These are phyloP conservation scores for Apophysomyces variabilis DNA, from an alignment of 371 early-diverging fungal species.

Conservation along the genomic window DNA sequence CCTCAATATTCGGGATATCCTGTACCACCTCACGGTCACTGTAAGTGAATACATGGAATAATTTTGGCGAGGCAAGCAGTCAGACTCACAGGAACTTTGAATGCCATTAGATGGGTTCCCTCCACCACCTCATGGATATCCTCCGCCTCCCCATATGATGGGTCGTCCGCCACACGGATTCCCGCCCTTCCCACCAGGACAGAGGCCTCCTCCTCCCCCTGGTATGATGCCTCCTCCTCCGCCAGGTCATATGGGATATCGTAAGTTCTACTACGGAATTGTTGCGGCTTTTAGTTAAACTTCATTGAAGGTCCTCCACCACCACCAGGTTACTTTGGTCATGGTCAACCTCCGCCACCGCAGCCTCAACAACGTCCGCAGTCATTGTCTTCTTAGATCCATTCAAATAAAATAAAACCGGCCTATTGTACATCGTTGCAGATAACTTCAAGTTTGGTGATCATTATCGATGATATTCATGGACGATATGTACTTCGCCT, in stretches of 20 bases:
- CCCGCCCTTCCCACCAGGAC: constrained; percentile 47
- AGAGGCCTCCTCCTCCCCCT: constrained; percentile 44
- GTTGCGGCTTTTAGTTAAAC: background rate
- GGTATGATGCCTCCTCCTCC: constrained; percentile 44
- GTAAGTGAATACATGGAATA: constrained; percentile 12
- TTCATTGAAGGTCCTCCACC: background rate
- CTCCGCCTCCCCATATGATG: constrained; percentile 53
- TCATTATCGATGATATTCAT: no score
- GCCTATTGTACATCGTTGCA: no score
- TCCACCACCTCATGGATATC: constrained; percentile 31
- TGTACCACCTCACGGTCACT: constrained; percentile 39
- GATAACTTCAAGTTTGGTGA: no score
- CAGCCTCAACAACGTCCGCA: constrained; percentile 8
- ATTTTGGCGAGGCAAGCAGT: background rate
- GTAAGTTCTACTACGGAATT: background rate
- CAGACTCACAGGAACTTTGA: background rate
- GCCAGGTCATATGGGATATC: constrained; percentile 7
- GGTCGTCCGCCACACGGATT: constrained; percentile 52
- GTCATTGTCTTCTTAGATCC: constrained; percentile 2
- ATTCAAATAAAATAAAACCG: background rate
- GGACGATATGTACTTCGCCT: no score
- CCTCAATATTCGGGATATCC: constrained; percentile 58
- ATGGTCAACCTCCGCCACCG: constrained; percentile 7
- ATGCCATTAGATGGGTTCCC: constrained; percentile 26
- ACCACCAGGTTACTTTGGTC: constrained; percentile 5